These are phyloP conservation scores for Pestalotiopsis sp. DNA, from an alignment of 2,329 filamentous ascomycete species.

Conservation along the genomic window DNA sequence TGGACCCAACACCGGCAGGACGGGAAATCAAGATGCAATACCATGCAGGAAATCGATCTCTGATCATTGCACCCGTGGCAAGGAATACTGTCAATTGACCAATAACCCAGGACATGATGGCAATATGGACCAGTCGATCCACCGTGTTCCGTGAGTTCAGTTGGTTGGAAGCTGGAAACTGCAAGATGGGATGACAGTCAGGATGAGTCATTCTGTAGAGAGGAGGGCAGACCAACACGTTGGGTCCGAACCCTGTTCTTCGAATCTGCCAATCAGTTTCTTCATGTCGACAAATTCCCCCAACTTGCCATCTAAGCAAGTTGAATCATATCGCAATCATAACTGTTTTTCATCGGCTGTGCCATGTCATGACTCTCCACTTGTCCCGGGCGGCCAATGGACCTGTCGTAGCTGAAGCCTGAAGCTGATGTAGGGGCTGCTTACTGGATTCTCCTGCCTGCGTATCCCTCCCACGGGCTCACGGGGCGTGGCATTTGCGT, in stretches of 20 bases:
- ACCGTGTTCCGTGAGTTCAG: too few species aligned
- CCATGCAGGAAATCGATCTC: not conserved
- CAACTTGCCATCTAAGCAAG: not conserved
- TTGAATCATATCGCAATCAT: not conserved
- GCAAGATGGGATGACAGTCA: not conserved
- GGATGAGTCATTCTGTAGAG: not conserved
- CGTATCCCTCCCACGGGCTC: conserved; percentile 14
- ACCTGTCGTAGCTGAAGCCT: not conserved
- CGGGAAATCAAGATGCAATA: not conserved
- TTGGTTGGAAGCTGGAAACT: not conserved
- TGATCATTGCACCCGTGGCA: not conserved
- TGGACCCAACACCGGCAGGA: not conserved
- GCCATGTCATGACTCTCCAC: not conserved
- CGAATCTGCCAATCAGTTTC: not conserved
- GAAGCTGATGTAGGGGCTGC: not conserved
- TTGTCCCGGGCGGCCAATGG: not conserved
- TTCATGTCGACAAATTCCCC: not conserved
- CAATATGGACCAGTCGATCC: not conserved
- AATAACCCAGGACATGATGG: not conserved
- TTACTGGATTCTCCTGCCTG: conserved; percentile 9
- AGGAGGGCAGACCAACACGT: not conserved
- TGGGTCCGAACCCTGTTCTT: not conserved
- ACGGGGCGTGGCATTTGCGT: not conserved
- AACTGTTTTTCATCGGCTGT: not conserved
- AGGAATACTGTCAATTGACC: not conserved